A percentile compares a stretch with the other conserved stretches of the same genome.
These are phyloP conservation scores for Phoma sp. DNA, from an alignment of 2,329 filamentous ascomycete genomes.

Conservation along the genomic window DNA sequence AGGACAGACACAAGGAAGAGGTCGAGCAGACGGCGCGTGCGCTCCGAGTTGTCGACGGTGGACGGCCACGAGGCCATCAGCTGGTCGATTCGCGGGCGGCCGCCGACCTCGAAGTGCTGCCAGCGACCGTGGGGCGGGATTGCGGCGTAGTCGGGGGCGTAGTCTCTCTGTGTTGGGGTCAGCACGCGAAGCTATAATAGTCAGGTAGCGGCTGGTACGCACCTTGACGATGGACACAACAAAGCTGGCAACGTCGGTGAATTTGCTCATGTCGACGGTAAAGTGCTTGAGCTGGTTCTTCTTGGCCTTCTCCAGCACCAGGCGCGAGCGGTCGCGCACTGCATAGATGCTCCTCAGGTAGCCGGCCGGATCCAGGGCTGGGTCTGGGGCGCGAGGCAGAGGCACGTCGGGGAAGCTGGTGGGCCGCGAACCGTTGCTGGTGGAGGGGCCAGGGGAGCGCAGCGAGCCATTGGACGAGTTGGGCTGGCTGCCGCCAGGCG, in stretches of 20 bases:
- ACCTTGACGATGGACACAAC: slow-evolving; percentile 96
- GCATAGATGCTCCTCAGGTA: slow-evolving; percentile 90
- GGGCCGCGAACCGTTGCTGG: slow-evolving; percentile 47
- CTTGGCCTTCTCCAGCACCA: slow-evolving; percentile 78
- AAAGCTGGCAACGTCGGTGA: slow-evolving; percentile 81
- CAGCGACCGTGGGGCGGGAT: slow-evolving; percentile 83
- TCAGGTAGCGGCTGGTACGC: slow-evolving; percentile 33
- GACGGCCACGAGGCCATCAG: slow-evolving; percentile 73
- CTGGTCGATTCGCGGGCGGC: slow-evolving; percentile 73
- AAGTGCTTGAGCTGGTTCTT: slow-evolving; percentile 83
- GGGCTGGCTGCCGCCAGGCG: slow-evolving; percentile 46
- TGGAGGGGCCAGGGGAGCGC: slow-evolving; percentile 56
- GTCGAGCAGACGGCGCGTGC: slow-evolving; percentile 76
- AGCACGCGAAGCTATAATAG: neutral
- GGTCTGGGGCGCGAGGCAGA: slow-evolving; percentile 84
- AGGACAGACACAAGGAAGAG: slow-evolving; percentile 81
- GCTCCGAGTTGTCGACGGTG: slow-evolving; percentile 72
- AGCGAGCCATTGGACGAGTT: slow-evolving; percentile 57
- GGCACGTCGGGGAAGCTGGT: slow-evolving; percentile 73
- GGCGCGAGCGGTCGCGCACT: slow-evolving; percentile 77
- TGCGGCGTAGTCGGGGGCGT: slow-evolving; percentile 68
- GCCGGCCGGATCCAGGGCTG: slow-evolving; percentile 82
- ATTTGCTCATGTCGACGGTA: slow-evolving; percentile 84
- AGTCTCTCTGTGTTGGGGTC: slow-evolving; percentile 63
- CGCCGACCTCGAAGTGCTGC: slow-evolving; percentile 72